phyloP scores from a whole-genome alignment of 805 yeast genomes.

The Kuraishia cidri region DNA sequence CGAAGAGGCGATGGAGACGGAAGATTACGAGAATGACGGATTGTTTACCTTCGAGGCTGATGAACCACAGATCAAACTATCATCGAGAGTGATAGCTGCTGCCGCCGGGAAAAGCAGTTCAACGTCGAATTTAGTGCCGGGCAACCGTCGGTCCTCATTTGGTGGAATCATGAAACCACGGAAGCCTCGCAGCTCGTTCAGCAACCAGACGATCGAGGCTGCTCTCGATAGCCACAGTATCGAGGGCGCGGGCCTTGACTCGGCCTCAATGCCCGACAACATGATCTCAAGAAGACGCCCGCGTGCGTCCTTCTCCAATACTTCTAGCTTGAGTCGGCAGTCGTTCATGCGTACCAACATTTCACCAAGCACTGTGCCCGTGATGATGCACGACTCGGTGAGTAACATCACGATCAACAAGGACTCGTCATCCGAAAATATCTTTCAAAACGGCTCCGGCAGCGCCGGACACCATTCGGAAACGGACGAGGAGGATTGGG shows the following conservation, averaged over 20 bases:
- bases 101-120: conserved; percentile 24
- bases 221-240: too few relatives aligned
- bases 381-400: conserved; percentile 15
- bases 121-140: too few relatives aligned
- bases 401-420: conserved; percentile 13
- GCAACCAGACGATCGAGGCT: too few relatives aligned
- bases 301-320: conserved; percentile 23
- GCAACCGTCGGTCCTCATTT: too few relatives aligned
- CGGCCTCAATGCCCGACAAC: conserved; percentile 16
- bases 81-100: conserved; percentile 9
- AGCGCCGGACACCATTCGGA: conserved; percentile 32
- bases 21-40: conserved; percentile 27
- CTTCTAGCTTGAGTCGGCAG: conserved; percentile 26
- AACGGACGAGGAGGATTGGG: conserved; percentile 98
- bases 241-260: too few relatives aligned
- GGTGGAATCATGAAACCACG: too few relatives aligned
- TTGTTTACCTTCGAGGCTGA: conserved; percentile 15
- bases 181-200: too few relatives aligned
- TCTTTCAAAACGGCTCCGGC: too few relatives aligned
- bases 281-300: conserved; percentile 19
- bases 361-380: conserved; percentile 16
- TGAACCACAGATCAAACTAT: conserved; percentile 5
- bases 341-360: conserved; percentile 26
- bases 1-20: conserved; percentile 19
- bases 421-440: conserved; percentile 12